phyloP scores from a whole-genome alignment of 1,284 basidiomycete species.

The Crucibulum cyathiforme region DNA sequence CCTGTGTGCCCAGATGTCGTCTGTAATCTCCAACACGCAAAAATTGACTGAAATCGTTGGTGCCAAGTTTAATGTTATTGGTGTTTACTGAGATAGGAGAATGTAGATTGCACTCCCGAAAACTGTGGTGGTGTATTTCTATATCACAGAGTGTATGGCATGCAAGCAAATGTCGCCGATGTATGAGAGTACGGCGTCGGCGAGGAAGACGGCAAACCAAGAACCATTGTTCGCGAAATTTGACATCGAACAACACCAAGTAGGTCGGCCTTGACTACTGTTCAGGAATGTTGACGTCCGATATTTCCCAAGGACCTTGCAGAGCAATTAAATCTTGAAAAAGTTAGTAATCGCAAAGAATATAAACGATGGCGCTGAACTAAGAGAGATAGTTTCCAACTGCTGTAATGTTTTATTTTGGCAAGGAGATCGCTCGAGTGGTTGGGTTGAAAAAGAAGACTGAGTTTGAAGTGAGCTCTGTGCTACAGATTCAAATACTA shows the following conservation, averaged over 20 bases:
- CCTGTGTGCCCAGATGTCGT: background rate
- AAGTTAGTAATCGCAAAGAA: background rate
- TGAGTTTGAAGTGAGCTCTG: background rate
- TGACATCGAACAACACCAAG: background rate
- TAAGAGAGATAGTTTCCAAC: background rate
- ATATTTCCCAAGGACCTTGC: background rate
- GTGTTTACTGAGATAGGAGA: background rate
- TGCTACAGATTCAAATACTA: background rate
- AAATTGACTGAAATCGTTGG: background rate
- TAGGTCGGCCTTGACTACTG: background rate
- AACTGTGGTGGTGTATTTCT: background rate
- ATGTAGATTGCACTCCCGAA: background rate
- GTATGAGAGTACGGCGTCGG: background rate
- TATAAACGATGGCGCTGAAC: background rate
- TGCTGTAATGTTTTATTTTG: background rate
- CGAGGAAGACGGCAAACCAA: background rate
- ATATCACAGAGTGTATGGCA: background rate
- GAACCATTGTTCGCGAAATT: background rate
- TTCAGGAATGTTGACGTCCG: background rate
- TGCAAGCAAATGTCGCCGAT: background rate
- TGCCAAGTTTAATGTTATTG: background rate
- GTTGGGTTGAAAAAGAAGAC: background rate
- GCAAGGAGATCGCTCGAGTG: background rate
- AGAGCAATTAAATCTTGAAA: background rate
- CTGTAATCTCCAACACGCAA: background rate